These are phyloP conservation scores for Neurospora africana DNA, from an alignment of 495 filamentous ascomycete genomes.

Conservation along the genomic window DNA sequence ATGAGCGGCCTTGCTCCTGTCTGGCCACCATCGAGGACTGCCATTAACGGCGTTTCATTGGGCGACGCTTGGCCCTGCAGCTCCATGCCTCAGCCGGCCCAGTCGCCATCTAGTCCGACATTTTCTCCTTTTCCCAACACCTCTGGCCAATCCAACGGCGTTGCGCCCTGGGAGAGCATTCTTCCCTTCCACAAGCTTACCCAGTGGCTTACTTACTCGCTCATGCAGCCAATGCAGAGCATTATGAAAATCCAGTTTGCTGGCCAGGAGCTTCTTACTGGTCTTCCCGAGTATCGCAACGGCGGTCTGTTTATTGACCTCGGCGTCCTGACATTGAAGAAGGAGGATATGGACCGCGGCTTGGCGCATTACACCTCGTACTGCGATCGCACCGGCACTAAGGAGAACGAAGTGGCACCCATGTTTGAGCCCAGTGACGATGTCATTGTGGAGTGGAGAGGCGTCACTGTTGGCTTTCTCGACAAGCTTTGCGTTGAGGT, in stretches of 20 bases:
- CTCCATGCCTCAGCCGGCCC: conserved; percentile 62
- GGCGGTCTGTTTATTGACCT: conserved; percentile 77
- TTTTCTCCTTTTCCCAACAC: conserved; percentile 39
- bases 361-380: conserved; percentile 63
- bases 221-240: conserved; percentile 78
- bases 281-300: conserved; percentile 80
- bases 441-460: conserved; percentile 82
- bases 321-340: conserved; percentile 68
- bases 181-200: conserved; percentile 91
- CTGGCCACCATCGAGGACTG: conserved; percentile 83
- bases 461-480: conserved; percentile 73
- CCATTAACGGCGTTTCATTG: conserved; percentile 77
- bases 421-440: conserved; percentile 72
- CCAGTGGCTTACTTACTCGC: conserved; percentile 81
- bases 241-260: conserved; percentile 67
- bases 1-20: conserved; percentile 81
- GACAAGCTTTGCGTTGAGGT: conserved; percentile 64
- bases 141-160: conserved; percentile 23
- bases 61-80: conserved; percentile 94
- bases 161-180: conserved; percentile 81
- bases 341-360: conserved; percentile 51
- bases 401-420: conserved; percentile 59
- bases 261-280: conserved; percentile 68
- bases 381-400: conserved; percentile 62
- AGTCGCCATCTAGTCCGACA: conserved; percentile 31